phyloP scores from a whole-genome alignment of 2,329 filamentous ascomycete genomes.

The Blumeria graminis region DNA sequence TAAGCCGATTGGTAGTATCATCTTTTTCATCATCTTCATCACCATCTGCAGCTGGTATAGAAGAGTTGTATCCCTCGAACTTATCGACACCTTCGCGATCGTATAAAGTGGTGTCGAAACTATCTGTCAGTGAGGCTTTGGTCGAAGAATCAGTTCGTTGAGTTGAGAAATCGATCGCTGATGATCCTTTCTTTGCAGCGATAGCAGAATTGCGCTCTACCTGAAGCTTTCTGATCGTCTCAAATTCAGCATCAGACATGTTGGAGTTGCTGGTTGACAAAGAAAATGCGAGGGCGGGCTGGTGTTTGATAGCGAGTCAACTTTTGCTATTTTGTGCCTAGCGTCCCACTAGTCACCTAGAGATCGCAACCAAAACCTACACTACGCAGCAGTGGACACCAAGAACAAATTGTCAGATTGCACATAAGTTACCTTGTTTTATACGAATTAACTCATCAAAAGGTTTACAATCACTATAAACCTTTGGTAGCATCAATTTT shows the following conservation, averaged over 20 bases:
- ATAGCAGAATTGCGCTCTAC: slow-evolving; percentile 72
- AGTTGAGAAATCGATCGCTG: slow-evolving; percentile 50
- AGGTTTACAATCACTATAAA: too few relatives aligned
- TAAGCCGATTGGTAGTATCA: slow-evolving; percentile 51
- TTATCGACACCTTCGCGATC: slow-evolving; percentile 55
- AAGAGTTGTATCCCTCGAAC: slow-evolving; percentile 76
- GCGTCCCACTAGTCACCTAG: too few relatives aligned
- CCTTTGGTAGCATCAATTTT: too few relatives aligned
- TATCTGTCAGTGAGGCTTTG: slow-evolving; percentile 78
- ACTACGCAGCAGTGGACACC: too few relatives aligned
- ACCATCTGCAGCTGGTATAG: slow-evolving; percentile 55
- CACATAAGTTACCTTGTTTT: too few relatives aligned
- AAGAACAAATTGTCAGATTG: too few relatives aligned
- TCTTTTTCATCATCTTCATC: slow-evolving; percentile 45
- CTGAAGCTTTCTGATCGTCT: slow-evolving; percentile 68
- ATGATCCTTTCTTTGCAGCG: slow-evolving; percentile 58
- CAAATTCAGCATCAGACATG: slow-evolving; percentile 65
- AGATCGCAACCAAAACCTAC: too few relatives aligned
- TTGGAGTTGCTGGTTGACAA: neutral
- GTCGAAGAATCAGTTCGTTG: slow-evolving; percentile 66
- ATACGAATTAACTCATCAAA: too few relatives aligned
- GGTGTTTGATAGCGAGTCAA: too few relatives aligned
- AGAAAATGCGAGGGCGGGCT: too few relatives aligned
- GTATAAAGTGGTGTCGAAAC: slow-evolving; percentile 74
- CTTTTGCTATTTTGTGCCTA: too few relatives aligned